phyloP scores from a whole-genome alignment of 805 yeast species.

The Cyberlindnera xishuangbannaensis region DNA sequence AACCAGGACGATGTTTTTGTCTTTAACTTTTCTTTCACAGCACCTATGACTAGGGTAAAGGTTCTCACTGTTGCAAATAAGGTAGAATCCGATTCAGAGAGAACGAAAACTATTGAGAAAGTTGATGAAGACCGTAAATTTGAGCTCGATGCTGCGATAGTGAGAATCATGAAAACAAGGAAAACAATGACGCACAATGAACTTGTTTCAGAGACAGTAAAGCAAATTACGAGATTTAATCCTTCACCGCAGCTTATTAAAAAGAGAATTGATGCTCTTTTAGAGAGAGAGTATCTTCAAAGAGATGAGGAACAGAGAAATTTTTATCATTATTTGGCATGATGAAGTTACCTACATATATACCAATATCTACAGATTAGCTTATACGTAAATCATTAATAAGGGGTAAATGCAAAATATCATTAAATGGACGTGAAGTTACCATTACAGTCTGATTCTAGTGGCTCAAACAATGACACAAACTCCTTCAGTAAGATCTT shows the following conservation, averaged over 20 bases:
- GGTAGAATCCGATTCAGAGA: conserved; percentile 39
- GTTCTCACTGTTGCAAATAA: conserved; percentile 55
- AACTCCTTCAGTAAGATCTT: conserved; percentile 10
- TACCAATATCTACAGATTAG: background rate
- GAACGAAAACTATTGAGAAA: conserved; percentile 43
- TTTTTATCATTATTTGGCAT: conserved; percentile 66
- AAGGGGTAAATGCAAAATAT: background rate
- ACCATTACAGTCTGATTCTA: background rate
- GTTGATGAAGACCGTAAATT: conserved; percentile 58
- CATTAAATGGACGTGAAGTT: background rate
- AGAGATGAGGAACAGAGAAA: conserved; percentile 58
- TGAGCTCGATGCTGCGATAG: conserved; percentile 80
- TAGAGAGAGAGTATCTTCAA: conserved; percentile 77
- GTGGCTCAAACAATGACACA: conserved; percentile 6
- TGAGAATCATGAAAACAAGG: conserved; percentile 79
- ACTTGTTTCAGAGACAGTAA: conserved; percentile 58
- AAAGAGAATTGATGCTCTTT: conserved; percentile 62
- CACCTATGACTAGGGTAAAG: conserved; percentile 64
- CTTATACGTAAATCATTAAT: background rate
- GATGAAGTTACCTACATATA: no score
- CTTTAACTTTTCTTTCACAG: conserved; percentile 62
- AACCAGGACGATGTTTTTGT: conserved; percentile 56
- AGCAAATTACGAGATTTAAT: conserved; percentile 59
- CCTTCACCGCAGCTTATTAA: conserved; percentile 67
- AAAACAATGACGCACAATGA: conserved; percentile 57